These are phyloP conservation scores for Globisporangium splendens DNA, from an alignment of 352 stramenopile species.

Conservation along the genomic window DNA sequence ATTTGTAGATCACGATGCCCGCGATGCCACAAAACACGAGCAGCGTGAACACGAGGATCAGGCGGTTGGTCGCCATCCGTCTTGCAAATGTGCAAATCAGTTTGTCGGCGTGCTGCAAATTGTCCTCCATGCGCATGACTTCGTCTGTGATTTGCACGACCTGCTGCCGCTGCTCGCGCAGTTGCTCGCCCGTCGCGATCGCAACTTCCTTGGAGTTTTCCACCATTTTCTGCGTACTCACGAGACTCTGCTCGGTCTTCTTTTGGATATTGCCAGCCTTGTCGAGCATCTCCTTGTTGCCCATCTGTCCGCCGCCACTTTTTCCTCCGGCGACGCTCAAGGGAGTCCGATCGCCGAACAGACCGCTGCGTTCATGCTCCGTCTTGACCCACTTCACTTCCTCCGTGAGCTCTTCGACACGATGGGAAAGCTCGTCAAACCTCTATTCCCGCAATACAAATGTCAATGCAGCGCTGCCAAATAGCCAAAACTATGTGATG, in stretches of 20 bases:
- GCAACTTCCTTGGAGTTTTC: slow-evolving; percentile 80
- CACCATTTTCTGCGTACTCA: slow-evolving; percentile 86
- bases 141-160: slow-evolving; percentile 87
- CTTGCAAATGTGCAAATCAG: slow-evolving; percentile 78
- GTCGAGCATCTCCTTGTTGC: slow-evolving; percentile 77
- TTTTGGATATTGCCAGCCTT: slow-evolving; percentile 75
- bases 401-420: slow-evolving; percentile 74
- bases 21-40: slow-evolving; percentile 79
- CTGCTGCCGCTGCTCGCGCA: slow-evolving; percentile 80
- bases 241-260: slow-evolving; percentile 82
- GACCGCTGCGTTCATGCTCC: slow-evolving; percentile 68
- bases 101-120: slow-evolving; percentile 70
- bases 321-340: slow-evolving; percentile 18
- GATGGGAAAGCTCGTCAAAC: slow-evolving; percentile 79
- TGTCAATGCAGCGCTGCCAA: background rate
- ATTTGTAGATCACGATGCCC: slow-evolving; percentile 83
- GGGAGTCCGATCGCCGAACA: slow-evolving; percentile 64
- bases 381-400: slow-evolving; percentile 81
- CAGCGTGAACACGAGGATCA: slow-evolving; percentile 79
- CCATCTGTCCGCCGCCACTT: slow-evolving; percentile 24
- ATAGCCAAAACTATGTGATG: background rate
- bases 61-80: slow-evolving; percentile 77
- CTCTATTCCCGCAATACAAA: slow-evolving; percentile 33
- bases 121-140: slow-evolving; percentile 85
- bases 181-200: slow-evolving; percentile 68